Evolutionary conservation across 495 filamentous ascomycete genomes (phyloP).

Genomic region (Hyaloscypha variabilis): DNA sequence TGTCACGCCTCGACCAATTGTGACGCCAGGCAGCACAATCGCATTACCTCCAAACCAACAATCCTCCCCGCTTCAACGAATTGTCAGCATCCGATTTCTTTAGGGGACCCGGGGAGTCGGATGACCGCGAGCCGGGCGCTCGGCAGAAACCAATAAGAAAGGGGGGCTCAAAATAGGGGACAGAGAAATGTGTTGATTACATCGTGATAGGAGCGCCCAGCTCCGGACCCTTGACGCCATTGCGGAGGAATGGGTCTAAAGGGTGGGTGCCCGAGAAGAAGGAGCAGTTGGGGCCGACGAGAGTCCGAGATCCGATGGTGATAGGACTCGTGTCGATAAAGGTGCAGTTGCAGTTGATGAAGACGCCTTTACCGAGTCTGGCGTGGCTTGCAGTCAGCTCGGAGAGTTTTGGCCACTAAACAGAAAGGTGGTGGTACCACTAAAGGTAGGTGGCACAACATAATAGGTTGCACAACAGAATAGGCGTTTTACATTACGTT

Average conservation of each 20-base stretch:
- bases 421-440: not conserved
- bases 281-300: constrained; percentile 78
- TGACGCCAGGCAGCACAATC: constrained; percentile 78
- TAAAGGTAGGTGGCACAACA: too few species aligned
- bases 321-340: constrained; percentile 80
- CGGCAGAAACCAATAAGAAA: too few species aligned
- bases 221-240: constrained; percentile 77
- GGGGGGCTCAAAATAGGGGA: too few species aligned
- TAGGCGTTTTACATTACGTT: constrained; percentile 58
- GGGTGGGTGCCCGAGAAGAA: constrained; percentile 78
- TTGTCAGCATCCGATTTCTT: too few species aligned
- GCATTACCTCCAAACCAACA: constrained; percentile 89
- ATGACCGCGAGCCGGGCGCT: too few species aligned
- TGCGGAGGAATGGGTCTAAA: constrained; percentile 69
- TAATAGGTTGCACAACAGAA: too few species aligned
- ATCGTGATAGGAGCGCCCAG: constrained; percentile 73
- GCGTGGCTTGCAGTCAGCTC: constrained; percentile 1
- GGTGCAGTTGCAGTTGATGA: constrained; percentile 75
- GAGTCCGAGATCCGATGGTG: constrained; percentile 75
- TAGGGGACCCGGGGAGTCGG: too few species aligned
- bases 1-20: constrained; percentile 69
- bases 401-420: not conserved
- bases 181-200: too few species aligned
- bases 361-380: constrained; percentile 66
- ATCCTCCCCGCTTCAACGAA: constrained; percentile 83